phyloP scores from a whole-genome alignment of 108 stramenopile genomes.

The Pseudonitzschia multiseries region DNA sequence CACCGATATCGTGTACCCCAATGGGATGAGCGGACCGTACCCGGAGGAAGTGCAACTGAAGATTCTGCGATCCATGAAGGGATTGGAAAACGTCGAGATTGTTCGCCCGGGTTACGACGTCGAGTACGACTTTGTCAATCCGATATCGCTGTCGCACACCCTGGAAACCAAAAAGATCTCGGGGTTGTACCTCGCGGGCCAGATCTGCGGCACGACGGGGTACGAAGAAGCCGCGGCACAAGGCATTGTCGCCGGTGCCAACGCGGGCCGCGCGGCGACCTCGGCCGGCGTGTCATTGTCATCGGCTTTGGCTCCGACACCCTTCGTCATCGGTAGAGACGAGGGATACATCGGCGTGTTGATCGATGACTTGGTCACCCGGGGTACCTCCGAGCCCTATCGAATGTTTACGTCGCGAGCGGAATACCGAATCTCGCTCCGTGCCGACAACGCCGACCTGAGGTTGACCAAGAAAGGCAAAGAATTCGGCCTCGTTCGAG shows the following conservation, averaged over 20 bases:
- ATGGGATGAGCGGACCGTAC: constrained; percentile 88
- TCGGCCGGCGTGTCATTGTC: constrained; percentile 48
- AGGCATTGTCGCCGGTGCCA: constrained; percentile 93
- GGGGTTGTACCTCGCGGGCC: constrained; percentile 95
- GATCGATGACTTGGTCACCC: constrained; percentile 96
- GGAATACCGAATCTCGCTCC: constrained; percentile 90
- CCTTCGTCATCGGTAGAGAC: constrained; percentile 91
- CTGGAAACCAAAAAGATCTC: constrained; percentile 89
- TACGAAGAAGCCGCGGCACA: constrained; percentile 99
- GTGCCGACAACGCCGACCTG: constrained; percentile 96
- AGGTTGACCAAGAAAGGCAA: constrained; percentile 90
- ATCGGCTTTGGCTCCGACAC: constrained; percentile 51
- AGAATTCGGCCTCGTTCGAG: constrained; percentile 86
- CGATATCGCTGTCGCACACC: constrained; percentile 84
- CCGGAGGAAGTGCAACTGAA: constrained; percentile 91
- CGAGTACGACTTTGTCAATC: constrained; percentile 97
- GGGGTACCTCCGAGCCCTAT: constrained; percentile 94
- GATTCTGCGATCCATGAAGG: constrained; percentile 88
- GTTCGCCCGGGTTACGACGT: constrained; percentile 91
- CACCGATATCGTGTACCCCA: constrained; percentile 96
- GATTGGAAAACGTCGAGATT: constrained; percentile 92
- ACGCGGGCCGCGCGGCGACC: constrained; percentile 78
- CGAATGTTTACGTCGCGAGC: constrained; percentile 98
- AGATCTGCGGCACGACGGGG: constrained; percentile 98
- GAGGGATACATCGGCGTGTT: constrained; percentile 97